phyloP scores from a whole-genome alignment of 202 grass and related monocot species.

The Panicum hallii region DNA sequence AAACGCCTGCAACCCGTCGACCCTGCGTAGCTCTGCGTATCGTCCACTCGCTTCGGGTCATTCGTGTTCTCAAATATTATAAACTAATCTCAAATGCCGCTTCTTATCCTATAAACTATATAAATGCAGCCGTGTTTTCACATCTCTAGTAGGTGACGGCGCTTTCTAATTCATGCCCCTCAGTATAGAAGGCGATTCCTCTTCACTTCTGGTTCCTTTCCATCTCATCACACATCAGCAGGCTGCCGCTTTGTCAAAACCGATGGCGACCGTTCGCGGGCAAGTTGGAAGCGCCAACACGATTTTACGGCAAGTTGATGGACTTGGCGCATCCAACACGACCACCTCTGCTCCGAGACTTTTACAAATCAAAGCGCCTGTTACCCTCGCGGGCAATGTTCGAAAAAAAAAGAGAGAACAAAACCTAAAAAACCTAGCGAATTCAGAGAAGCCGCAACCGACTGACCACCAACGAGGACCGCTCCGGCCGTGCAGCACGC shows the following conservation, averaged over 20 bases:
- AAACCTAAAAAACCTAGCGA: no score
- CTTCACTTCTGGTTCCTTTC: background rate
- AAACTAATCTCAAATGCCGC: no score
- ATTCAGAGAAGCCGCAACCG: slow-evolving; percentile 10
- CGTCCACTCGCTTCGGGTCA: no score
- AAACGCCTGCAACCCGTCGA: background rate
- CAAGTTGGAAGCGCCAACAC: background rate
- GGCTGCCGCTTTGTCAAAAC: background rate
- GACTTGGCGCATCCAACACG: background rate
- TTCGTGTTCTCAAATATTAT: no score
- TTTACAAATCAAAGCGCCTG: background rate
- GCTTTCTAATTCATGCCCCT: background rate
- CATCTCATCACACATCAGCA: background rate
- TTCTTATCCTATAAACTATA: background rate
- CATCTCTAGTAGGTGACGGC: background rate
- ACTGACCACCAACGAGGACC: slow-evolving; percentile 21
- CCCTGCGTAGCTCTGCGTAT: background rate
- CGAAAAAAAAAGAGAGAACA: background rate
- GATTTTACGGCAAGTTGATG: slow-evolving; percentile 22
- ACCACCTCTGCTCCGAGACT: background rate
- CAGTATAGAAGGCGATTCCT: background rate
- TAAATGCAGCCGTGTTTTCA: background rate
- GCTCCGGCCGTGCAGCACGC: background rate
- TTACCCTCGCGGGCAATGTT: background rate
- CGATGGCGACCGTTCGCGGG: background rate